Percentiles rank a stretch among this genome's conserved stretches.
phyloP scores from a whole-genome alignment of 352 stramenopile species.

The Labyrinthula sp. region DNA sequence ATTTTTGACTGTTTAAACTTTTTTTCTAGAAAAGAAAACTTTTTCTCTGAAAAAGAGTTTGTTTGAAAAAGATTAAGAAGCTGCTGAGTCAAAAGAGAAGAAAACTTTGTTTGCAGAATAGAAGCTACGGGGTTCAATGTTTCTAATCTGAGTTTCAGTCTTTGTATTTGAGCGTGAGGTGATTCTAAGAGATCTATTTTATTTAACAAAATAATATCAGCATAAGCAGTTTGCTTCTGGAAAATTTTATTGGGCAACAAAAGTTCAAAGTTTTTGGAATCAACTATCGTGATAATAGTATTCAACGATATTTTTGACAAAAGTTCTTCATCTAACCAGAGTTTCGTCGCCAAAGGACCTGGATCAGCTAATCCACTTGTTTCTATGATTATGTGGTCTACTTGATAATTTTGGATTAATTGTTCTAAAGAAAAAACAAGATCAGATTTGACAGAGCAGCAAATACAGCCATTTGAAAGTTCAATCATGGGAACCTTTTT shows the following conservation, averaged over 20 bases:
- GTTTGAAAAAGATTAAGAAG: conserved; percentile 34
- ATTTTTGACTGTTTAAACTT: not conserved
- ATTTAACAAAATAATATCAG: conserved; percentile 92
- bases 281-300: conserved; percentile 83
- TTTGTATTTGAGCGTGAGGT: conserved; percentile 37
- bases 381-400: conserved; percentile 63
- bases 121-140: conserved; percentile 48
- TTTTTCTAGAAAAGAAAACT: not conserved
- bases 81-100: conserved; percentile 32
- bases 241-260: conserved; percentile 28
- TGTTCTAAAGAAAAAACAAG: conserved; percentile 25
- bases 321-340: conserved; percentile 80
- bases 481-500: no score
- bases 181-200: conserved; percentile 79
- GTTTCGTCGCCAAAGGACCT: conserved; percentile 74
- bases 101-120: conserved; percentile 27
- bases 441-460: conserved; percentile 66
- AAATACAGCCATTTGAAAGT: conserved; percentile 92
- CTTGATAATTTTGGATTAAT: conserved; percentile 21
- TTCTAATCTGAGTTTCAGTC: conserved; percentile 37
- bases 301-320: conserved; percentile 44
- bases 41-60: not conserved
- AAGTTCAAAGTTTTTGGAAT: conserved; percentile 75
- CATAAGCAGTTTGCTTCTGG: conserved; percentile 82
- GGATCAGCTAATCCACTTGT: conserved; percentile 75